Evolutionary conservation across 495 filamentous ascomycete genomes (phyloP).

Genomic region (Letharia lupina): DNA sequence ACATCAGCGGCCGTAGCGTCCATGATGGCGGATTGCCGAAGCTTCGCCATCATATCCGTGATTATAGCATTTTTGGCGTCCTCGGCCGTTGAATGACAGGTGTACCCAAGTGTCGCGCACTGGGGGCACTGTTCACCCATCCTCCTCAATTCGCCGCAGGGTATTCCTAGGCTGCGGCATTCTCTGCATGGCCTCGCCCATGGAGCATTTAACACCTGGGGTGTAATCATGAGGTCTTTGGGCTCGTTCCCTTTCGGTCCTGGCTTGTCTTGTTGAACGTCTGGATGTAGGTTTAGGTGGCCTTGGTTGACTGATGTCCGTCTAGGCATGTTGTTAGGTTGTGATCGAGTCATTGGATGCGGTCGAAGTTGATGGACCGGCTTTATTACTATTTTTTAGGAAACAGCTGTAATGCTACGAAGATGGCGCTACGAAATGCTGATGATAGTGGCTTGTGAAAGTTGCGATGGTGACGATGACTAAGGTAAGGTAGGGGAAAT

Average conservation of each 20-base stretch:
- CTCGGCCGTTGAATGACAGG: background rate
- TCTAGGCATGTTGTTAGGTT: background rate
- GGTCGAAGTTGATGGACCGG: background rate
- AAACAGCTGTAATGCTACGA: background rate
- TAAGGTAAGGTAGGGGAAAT: no score
- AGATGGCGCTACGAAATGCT: background rate
- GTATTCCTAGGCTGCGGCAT: background rate
- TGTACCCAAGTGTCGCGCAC: background rate
- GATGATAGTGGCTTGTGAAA: background rate
- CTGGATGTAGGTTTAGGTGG: background rate
- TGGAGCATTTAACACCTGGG: background rate
- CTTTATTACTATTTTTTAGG: no score
- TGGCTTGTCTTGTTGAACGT: background rate
- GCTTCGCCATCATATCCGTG: background rate
- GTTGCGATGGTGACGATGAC: no score
- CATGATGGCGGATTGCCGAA: background rate
- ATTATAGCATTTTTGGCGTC: background rate
- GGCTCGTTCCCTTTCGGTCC: background rate
- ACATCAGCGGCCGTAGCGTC: background rate
- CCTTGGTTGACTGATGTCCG: background rate
- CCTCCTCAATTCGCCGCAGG: background rate
- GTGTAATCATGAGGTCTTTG: no score
- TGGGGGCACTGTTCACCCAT: background rate
- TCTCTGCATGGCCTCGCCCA: background rate
- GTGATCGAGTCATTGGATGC: background rate